Conservation (phyloP, 257 asterid genomes). For the Solanum medicagineum region DNA sequence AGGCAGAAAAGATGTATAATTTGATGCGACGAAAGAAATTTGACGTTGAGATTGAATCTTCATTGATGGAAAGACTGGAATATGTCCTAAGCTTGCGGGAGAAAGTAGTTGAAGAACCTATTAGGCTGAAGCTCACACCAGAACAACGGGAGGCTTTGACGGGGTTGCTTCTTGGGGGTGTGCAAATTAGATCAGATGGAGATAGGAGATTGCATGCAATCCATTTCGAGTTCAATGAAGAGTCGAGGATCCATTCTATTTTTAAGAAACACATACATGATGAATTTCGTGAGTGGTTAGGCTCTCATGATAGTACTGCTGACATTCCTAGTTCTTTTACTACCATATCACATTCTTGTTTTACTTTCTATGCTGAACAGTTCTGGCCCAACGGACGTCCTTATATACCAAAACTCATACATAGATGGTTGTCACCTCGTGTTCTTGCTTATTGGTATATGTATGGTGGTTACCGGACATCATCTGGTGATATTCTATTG, state of each 20-base stretch:
- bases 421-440: conserved; percentile 81
- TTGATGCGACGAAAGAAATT: conserved; percentile 65
- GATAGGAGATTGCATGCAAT: conserved; percentile 27
- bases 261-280: conserved; percentile 48
- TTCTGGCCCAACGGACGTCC: conserved; percentile 55
- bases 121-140: conserved; percentile 45
- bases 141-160: conserved; percentile 74
- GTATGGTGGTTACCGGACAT: conserved; percentile 73
- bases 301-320: conserved; percentile 10
- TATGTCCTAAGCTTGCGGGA: conserved; percentile 19
- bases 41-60: conserved; percentile 49
- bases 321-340: conserved; percentile 35
- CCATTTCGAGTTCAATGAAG: conserved; percentile 47
- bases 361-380: conserved; percentile 64
- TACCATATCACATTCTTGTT: conserved; percentile 50
- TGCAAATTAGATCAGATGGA: conserved; percentile 32
- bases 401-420: conserved; percentile 65
- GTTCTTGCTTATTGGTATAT: conserved; percentile 95
- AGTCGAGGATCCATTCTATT: conserved; percentile 32
- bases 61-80: conserved; percentile 53
- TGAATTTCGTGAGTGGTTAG: conserved; percentile 71
- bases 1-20: conserved; percentile 40
- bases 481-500: conserved; percentile 72
- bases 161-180: conserved; percentile 73
- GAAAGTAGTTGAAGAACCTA: conserved; percentile 26